Percentiles rank a stretch among this genome's conserved stretches.
These are phyloP conservation scores for Inga oerstediana DNA, from an alignment of 306 rosid genomes.

Conservation along the genomic window DNA sequence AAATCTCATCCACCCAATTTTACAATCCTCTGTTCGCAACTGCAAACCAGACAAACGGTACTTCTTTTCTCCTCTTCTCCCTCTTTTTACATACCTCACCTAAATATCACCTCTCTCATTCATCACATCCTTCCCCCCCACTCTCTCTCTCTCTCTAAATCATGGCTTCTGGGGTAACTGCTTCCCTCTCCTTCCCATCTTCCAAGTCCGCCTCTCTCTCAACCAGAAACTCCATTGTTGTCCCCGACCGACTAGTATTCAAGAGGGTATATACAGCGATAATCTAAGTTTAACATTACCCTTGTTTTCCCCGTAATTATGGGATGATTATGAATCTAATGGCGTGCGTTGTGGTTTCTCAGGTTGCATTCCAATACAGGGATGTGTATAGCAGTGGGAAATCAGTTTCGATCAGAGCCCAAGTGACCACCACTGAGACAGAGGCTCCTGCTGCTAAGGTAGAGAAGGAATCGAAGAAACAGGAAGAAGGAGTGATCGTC, in stretches of 20 bases:
- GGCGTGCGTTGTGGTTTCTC: slow-evolving; percentile 31
- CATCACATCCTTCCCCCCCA: slow-evolving; percentile 10
- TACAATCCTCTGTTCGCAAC: slow-evolving; percentile 41
- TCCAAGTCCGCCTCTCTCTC: slow-evolving; percentile 71
- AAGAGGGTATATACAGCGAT: slow-evolving; percentile 56
- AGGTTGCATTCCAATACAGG: slow-evolving; percentile 60
- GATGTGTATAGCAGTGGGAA: slow-evolving; percentile 59
- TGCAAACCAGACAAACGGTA: slow-evolving; percentile 27
- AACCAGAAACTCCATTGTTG: slow-evolving; percentile 49
- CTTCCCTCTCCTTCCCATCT: slow-evolving; percentile 85
- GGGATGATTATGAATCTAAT: background rate
- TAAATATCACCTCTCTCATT: slow-evolving; percentile 30
- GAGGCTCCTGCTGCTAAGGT: slow-evolving; percentile 77
- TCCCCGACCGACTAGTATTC: slow-evolving; percentile 63
- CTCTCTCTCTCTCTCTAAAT: background rate
- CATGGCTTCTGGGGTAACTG: slow-evolving; percentile 93
- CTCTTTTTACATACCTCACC: slow-evolving; percentile 9
- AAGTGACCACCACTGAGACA: slow-evolving; percentile 69
- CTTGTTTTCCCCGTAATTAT: background rate
- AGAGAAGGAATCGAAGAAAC: slow-evolving; percentile 78
- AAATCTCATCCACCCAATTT: slow-evolving; percentile 88
- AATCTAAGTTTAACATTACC: background rate
- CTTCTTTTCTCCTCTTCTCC: background rate
- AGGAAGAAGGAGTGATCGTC: slow-evolving; percentile 83
- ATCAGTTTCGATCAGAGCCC: slow-evolving; percentile 69